These are phyloP conservation scores for Afroboletus lepidellus DNA, from an alignment of 1,284 basidiomycete genomes.

Conservation along the genomic window DNA sequence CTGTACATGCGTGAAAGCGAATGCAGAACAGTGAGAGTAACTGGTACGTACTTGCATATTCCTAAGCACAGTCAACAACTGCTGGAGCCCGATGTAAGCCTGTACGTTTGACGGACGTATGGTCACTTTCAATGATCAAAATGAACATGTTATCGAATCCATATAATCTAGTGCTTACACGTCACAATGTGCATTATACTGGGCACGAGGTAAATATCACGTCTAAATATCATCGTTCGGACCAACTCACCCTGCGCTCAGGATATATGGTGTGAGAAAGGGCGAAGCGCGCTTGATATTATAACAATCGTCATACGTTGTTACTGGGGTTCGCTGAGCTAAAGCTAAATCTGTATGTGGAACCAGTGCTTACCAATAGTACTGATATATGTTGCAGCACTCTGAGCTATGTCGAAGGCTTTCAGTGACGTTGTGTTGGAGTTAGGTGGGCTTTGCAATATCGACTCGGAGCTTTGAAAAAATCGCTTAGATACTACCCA, in stretches of 20 bases:
- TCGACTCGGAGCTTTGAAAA: slow-evolving; percentile 42
- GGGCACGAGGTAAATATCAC: slow-evolving; percentile 12
- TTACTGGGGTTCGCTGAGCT: slow-evolving; percentile 42
- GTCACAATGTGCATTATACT: slow-evolving; percentile 84
- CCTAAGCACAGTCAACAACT: slow-evolving; percentile 66
- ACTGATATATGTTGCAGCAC: slow-evolving; percentile 73
- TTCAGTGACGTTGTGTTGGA: slow-evolving; percentile 44
- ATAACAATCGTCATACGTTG: slow-evolving; percentile 58
- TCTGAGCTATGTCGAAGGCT: slow-evolving; percentile 75
- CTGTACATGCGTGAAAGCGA: slow-evolving; percentile 28
- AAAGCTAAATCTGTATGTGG: too few relatives aligned
- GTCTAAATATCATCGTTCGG: background rate
- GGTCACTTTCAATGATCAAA: slow-evolving; percentile 48
- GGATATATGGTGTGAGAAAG: slow-evolving; percentile 72
- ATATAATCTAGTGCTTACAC: slow-evolving; percentile 42
- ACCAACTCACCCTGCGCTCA: slow-evolving; percentile 67
- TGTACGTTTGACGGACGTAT: slow-evolving; percentile 68
- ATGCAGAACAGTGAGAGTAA: slow-evolving; percentile 1
- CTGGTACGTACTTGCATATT: slow-evolving; percentile 59
- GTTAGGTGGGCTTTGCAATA: slow-evolving; percentile 41
- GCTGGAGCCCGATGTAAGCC: slow-evolving; percentile 63
- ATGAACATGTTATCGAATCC: slow-evolving; percentile 2
- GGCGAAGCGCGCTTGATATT: slow-evolving; percentile 64
- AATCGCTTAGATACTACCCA: background rate
- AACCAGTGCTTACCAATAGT: slow-evolving; percentile 61